Evolutionary conservation across 2,329 filamentous ascomycete genomes (phyloP).

Genomic region (Paecilomyces formosus): DNA sequence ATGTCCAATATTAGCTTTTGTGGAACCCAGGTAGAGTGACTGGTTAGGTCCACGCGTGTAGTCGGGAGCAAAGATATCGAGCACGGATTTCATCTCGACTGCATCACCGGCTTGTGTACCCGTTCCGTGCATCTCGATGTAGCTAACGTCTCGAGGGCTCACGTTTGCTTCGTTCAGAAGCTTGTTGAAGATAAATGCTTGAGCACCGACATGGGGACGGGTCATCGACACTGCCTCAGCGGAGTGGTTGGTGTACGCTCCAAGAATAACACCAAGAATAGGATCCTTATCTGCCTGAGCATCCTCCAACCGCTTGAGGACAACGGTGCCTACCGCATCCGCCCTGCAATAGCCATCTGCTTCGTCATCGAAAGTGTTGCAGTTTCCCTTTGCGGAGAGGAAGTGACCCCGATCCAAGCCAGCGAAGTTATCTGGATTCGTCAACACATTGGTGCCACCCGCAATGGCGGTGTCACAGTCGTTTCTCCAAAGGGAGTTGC

Average conservation of each 20-base stretch:
- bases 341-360: constrained; percentile 50
- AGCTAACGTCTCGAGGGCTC: constrained; percentile 28
- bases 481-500: constrained; percentile 62
- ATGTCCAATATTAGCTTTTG: constrained; percentile 38
- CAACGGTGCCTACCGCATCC: constrained; percentile 43
- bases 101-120: constrained; percentile 36
- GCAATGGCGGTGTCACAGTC: constrained; percentile 75
- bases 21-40: constrained; percentile 24
- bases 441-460: constrained; percentile 66
- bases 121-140: constrained; percentile 36
- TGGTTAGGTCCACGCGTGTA: constrained; percentile 21
- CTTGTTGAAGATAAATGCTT: constrained; percentile 28
- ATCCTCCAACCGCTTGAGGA: constrained; percentile 45
- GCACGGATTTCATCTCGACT: constrained; percentile 29
- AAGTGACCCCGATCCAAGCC: constrained; percentile 53
- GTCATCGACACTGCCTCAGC: constrained; percentile 41
- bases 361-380: constrained; percentile 42
- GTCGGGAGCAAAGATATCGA: constrained; percentile 25
- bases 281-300: constrained; percentile 44
- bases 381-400: constrained; percentile 31
- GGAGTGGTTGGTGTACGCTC: constrained; percentile 37
- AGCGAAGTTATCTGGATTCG: constrained; percentile 70
- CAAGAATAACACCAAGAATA: constrained; percentile 36
- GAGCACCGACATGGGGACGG: constrained; percentile 32
- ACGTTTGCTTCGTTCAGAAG: constrained; percentile 30